A percentile compares a stretch with the other conserved stretches of the same genome.
Evolutionary conservation across 345 rosid species (phyloP).

Genomic region (Lenwebbia sp.): DNA sequence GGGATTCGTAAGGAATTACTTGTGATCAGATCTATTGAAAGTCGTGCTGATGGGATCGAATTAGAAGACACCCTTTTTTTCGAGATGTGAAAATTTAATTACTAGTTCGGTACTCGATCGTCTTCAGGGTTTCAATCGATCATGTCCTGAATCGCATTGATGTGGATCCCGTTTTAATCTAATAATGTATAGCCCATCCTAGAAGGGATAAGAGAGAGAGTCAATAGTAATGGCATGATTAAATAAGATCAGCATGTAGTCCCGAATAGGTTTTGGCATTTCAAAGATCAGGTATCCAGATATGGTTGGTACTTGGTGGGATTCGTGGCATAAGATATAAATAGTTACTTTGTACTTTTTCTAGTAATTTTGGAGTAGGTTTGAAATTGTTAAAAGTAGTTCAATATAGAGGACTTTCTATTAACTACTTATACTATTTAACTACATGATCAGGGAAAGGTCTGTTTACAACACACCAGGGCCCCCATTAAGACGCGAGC

Average conservation of each 20-base stretch:
- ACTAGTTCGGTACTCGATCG: not conserved
- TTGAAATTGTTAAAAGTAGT: not conserved
- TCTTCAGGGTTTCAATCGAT: not conserved
- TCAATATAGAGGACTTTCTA: not conserved
- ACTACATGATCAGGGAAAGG: not conserved
- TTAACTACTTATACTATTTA: not conserved
- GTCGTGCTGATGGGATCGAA: not conserved
- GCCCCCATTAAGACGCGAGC: too few species aligned
- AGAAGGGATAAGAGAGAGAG: not conserved
- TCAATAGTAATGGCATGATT: not conserved
- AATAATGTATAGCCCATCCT: not conserved
- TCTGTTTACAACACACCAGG: not conserved
- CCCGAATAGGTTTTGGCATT: not conserved
- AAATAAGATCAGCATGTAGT: not conserved
- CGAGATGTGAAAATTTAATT: fast-evolving
- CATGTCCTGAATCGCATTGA: not conserved
- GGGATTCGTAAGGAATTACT: not conserved
- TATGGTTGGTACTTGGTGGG: not conserved
- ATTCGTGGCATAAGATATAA: not conserved
- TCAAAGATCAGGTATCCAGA: not conserved
- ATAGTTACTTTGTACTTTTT: not conserved
- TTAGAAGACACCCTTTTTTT: not conserved
- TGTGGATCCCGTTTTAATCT: not conserved
- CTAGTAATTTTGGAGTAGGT: not conserved
- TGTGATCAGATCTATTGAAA: not conserved